Base-by-base conservation (phyloP, 1,139 yeast genomes). In the Nematodospora anomalae region DNA sequence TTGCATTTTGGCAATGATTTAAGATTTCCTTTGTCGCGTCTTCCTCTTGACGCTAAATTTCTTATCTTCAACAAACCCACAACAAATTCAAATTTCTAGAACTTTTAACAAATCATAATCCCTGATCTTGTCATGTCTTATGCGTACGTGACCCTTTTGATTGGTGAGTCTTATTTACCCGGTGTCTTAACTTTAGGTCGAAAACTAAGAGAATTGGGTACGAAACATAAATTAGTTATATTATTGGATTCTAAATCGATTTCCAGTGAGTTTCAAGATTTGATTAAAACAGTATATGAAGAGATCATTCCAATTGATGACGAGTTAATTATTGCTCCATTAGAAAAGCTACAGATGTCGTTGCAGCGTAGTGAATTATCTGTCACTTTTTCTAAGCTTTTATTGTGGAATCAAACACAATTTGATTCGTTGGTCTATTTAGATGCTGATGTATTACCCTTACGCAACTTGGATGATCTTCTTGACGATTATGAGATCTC, bases 131-230 rank as follows among this genome's bases (percentile, higher is more conserved):
- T 18, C 12, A 51, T 52, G 55, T 36, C 53, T n/a, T 38, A 44
- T 26, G 66, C 66, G 8, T 61, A 51, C 41, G 54, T 55, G 24
- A 61, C 67, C n/a, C 52, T 62, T 11, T 49, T 62, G 33, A 52
- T 62, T 20, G 51, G 51, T 36, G 62, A 60, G 38, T 44, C 57
- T 8, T 62, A 62, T 41, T 50, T 60, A 21, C 55, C 66, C 1
- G 67, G 67, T n/a, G 62, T 58, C 3, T 49, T 62, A 18, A 54
- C 58, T 8, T 50, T 62, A 28, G 66, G 55, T 4, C 44, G 49
- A 15, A 47, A 53, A 18, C 50, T 62, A 37, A 52, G 50, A 38
- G 45, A 46, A 18, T 48, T 48, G 30, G 36, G 47, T 3, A 53
- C 65, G 10, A 36, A 36, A 24, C 44, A 53, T 41, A 47, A 50